Percentiles rank a stretch among this genome's conserved stretches.
phyloP scores from a whole-genome alignment of 2,329 filamentous ascomycete species.

The Penicillium oxalicum region DNA sequence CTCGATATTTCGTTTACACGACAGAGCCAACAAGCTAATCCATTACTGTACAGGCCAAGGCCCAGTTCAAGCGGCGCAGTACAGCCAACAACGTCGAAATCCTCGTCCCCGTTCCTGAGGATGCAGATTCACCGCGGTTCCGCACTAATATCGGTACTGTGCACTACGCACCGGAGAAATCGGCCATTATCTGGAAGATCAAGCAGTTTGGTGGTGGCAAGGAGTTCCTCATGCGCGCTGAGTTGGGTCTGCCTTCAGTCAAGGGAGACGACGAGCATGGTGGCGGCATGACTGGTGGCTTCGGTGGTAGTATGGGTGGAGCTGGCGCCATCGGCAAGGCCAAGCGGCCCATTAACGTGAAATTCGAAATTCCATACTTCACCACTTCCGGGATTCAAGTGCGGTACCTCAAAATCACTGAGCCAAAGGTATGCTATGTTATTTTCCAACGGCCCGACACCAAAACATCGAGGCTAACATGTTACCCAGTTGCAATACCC shows the following conservation, averaged over 20 bases:
- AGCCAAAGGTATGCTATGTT: conserved; percentile 76
- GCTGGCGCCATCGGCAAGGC: conserved; percentile 72
- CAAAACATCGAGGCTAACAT: conserved; percentile 1
- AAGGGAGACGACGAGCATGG: conserved; percentile 92
- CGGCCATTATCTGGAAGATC: conserved; percentile 98
- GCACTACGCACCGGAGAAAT: conserved; percentile 95
- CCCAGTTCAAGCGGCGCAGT: conserved; percentile 95
- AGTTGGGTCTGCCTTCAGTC: conserved; percentile 88
- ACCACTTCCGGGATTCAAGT: conserved; percentile 99
- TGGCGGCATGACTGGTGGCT: conserved; percentile 95
- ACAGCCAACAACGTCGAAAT: conserved; percentile 99
- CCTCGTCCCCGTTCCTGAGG: conserved; percentile 91
- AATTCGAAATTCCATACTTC: conserved; percentile 99
- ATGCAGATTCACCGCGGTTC: conserved; percentile 93
- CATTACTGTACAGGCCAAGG: conserved; percentile 57
- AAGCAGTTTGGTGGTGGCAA: conserved; percentile 99
- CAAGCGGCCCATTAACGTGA: conserved; percentile 95
- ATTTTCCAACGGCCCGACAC: neutral
- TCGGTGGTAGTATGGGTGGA: conserved; percentile 94
- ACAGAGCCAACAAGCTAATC: conserved; percentile 1
- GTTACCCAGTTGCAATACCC: conserved; percentile 81
- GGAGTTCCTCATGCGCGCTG: conserved; percentile 96
- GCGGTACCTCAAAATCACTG: conserved; percentile 96
- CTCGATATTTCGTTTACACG: neutral
- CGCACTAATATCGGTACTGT: conserved; percentile 95